A percentile compares a stretch with the other conserved stretches of the same genome.
These are phyloP conservation scores for Rostrohypoxylon terebratum DNA, from an alignment of 495 filamentous ascomycete species.

Conservation along the genomic window DNA sequence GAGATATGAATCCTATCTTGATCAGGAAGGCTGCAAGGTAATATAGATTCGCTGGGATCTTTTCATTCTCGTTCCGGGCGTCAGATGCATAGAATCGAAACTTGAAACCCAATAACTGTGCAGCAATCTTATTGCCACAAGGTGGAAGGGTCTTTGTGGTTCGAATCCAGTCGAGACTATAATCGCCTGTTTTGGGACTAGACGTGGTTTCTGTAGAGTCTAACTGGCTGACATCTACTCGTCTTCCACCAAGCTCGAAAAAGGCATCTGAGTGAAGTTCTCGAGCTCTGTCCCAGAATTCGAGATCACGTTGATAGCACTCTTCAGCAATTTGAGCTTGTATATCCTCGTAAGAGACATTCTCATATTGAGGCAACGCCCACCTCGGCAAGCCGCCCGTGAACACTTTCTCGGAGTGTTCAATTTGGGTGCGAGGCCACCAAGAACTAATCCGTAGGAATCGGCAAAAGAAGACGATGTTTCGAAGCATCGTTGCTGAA, in stretches of 20 bases:
- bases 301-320: constrained; percentile 72
- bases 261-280: constrained; percentile 82
- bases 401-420: constrained; percentile 49
- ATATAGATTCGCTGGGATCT: constrained; percentile 88
- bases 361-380: constrained; percentile 82
- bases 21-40: constrained; percentile 91
- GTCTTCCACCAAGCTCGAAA: constrained; percentile 82
- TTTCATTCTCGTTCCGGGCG: constrained; percentile 72
- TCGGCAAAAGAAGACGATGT: constrained; percentile 92
- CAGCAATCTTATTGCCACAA: constrained; percentile 87
- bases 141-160: constrained; percentile 84
- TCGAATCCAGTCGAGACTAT: constrained; percentile 75
- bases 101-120: constrained; percentile 97
- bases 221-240: constrained; percentile 62
- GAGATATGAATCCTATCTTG: constrained; percentile 97
- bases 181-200: constrained; percentile 50
- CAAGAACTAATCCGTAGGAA: constrained; percentile 91
- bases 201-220: constrained; percentile 59
- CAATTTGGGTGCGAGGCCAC: constrained; percentile 81
- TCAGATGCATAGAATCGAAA: constrained; percentile 89
- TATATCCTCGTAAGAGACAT: constrained; percentile 57
- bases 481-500: constrained; percentile 82
- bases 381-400: constrained; percentile 77
- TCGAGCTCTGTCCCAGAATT: constrained; percentile 86
- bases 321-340: constrained; percentile 56